Base-by-base conservation (phyloP, 352 stramenopile genomes). In the Phytophthora nicotianae region DNA sequence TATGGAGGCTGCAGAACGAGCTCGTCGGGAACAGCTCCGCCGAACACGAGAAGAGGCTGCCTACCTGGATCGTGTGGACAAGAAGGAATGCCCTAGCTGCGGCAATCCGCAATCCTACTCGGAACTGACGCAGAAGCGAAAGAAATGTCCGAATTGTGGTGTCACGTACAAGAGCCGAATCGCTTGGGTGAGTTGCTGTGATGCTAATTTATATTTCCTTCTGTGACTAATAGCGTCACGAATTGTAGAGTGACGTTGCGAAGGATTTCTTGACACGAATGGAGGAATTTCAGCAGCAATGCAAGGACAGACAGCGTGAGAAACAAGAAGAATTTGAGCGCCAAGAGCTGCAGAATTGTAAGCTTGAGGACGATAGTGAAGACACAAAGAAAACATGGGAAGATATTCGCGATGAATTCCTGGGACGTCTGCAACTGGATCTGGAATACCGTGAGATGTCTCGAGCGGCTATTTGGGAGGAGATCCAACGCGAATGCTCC, bases 101-200 rank as follows among this genome's bases (percentile, higher is more conserved):
- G 81, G 83, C 9, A 92, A 88, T 27, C 65, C 78, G 17, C 83
- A 93, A 50, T 91, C 81, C 46, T 91, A 91, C 52, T 72, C 81
- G 29, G 83, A 93, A 56, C 72, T 91, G 20, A 82, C 78, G 3
- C 83, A 93, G 43, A 93, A 93, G 73, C 75, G 83, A 10, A 93
- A 90, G 53, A 90, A 90, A 26, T 93, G 81, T 38, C 83, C 81
- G 16, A 93, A 93, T 50, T 93, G 83, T 50, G 81, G 79, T 17
- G 73, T 87, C 35, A 72, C 74, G 9, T 93, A 93, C 68, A 79
- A 75, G 54, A 84, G 65, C 32, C 79, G 78, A 23, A 74, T 91
- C 29, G 77, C 81, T 2, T 93, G 83, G 83, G 83, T 90, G 42
- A 38, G 69, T 76, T 50, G 29, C 46, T 32, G 4, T 20, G 24